phyloP scores from a whole-genome alignment of 805 yeast species.

The Henningerozyma blattae region DNA sequence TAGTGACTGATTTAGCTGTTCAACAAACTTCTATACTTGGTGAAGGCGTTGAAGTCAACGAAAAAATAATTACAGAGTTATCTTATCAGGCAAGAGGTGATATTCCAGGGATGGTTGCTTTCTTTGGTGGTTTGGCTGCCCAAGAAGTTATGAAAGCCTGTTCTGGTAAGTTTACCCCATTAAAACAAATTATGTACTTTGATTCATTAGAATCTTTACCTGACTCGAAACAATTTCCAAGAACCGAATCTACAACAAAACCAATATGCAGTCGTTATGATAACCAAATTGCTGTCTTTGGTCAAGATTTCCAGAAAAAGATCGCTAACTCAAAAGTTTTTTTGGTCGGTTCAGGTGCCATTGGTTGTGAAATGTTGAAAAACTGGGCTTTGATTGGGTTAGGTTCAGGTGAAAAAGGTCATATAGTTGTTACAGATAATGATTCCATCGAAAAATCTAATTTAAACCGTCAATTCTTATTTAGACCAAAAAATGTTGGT shows the following conservation, averaged over 20 bases:
- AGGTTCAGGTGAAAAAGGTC: conserved; percentile 85
- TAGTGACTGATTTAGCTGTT: conserved; percentile 46
- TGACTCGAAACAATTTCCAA: conserved; percentile 37
- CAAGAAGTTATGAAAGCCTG: conserved; percentile 94
- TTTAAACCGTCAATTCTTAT: conserved; percentile 90
- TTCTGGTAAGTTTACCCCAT: conserved; percentile 90
- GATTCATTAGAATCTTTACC: conserved; percentile 93
- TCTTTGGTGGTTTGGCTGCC: conserved; percentile 88
- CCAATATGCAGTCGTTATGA: conserved; percentile 82
- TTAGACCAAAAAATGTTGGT: conserved; percentile 92
- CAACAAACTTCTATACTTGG: conserved; percentile 44
- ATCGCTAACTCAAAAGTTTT: conserved; percentile 73
- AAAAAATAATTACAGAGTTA: conserved; percentile 54
- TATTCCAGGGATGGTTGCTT: conserved; percentile 78
- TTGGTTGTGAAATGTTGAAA: conserved; percentile 97
- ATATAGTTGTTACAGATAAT: conserved; percentile 77
- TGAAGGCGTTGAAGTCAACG: conserved; percentile 42
- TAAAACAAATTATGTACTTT: conserved; percentile 84
- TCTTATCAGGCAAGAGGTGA: conserved; percentile 87
- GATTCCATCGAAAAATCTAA: conserved; percentile 94
- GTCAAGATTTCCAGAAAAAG: conserved; percentile 59
- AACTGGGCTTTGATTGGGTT: conserved; percentile 97
- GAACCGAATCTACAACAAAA: conserved; percentile 60
- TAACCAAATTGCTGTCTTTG: conserved; percentile 91
- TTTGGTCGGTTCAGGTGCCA: conserved; percentile 95